Evolutionary conservation across 2,329 filamentous ascomycete species (phyloP), one percentile per base, ranked within the genome.

Genomic region (Hypoxylon sp.): DNA sequence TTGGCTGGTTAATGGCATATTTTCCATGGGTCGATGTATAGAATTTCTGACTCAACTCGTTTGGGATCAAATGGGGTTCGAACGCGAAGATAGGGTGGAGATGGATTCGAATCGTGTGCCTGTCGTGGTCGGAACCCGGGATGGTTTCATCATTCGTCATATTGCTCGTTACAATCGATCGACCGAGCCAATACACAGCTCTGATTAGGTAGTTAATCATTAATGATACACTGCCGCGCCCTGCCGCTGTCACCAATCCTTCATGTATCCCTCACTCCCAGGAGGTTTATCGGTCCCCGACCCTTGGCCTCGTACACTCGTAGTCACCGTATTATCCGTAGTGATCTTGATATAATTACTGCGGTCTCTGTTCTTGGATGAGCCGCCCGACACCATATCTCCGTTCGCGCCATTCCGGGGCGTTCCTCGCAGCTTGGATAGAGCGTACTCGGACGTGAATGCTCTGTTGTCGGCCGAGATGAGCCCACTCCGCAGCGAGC

Each of bases 321-420:
- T 68, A 14, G 44, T 65, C 9, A 68, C 65, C 2, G 62, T 68
- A 38, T 68, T 68, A 28, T 68, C 65, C 24, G 65, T 68, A 4
- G 65, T 68, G 8, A 68, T 68, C 28, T 68, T 62, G 28, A 68
- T 68, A 38, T 65, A 68, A 18, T 68, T 68, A 51, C 58, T 68
- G 32, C 65, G 61, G 52, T 65, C 62, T 28, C 62, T 59, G 24
- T 58, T 68, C 46, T 59, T 61, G 3, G 62, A 65, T 11, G 58
- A 62, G 22, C n/a, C 33, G 2, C 58, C 65, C 6, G 65, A 50
- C n/a, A 44, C 49, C 42, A 68, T 14, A 14, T 68, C 61, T 2
- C 32, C 38, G 24, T 56, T 65, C 24, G 62, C 28, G 8, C 48
- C 62, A 3, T 58, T 58, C 14, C 57, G 65, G 28, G 54, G 49